phyloP scores from a whole-genome alignment of 306 rosid species.

The Albizia julibrissin region DNA sequence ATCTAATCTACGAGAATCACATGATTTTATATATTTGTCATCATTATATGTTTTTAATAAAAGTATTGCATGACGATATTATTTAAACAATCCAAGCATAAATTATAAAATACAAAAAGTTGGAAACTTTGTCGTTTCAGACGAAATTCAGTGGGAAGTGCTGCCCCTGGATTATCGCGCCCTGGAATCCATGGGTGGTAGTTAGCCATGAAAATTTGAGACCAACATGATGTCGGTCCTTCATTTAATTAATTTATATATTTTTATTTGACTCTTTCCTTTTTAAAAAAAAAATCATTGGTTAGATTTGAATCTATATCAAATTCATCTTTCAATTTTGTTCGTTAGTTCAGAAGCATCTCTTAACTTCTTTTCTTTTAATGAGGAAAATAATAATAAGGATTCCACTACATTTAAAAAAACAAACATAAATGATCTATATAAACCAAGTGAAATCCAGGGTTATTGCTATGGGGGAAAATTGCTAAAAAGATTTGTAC shows the following conservation, averaged over 20 bases:
- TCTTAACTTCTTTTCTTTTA: background rate
- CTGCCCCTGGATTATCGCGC: background rate
- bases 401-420: too few relatives aligned
- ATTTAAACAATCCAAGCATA: background rate
- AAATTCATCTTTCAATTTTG: background rate
- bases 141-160: conserved; percentile 29
- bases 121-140: background rate
- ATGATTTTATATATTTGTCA: too few relatives aligned
- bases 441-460: too few relatives aligned
- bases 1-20: background rate
- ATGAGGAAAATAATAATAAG: too few relatives aligned
- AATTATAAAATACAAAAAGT: background rate
- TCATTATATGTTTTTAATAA: too few relatives aligned
- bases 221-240: background rate
- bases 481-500: too few relatives aligned
- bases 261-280: background rate
- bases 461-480: too few relatives aligned
- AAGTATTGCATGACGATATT: background rate
- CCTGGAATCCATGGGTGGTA: conserved; percentile 4
- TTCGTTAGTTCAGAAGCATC: background rate
- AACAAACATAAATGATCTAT: too few relatives aligned
- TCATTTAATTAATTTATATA: background rate
- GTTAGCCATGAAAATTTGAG: background rate
- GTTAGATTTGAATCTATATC: background rate
- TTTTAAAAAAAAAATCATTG: background rate